Percentiles rank a stretch among this genome's conserved stretches.
phyloP scores from a whole-genome alignment of 805 yeast genomes.

The Nakazawaea anatomiae region DNA sequence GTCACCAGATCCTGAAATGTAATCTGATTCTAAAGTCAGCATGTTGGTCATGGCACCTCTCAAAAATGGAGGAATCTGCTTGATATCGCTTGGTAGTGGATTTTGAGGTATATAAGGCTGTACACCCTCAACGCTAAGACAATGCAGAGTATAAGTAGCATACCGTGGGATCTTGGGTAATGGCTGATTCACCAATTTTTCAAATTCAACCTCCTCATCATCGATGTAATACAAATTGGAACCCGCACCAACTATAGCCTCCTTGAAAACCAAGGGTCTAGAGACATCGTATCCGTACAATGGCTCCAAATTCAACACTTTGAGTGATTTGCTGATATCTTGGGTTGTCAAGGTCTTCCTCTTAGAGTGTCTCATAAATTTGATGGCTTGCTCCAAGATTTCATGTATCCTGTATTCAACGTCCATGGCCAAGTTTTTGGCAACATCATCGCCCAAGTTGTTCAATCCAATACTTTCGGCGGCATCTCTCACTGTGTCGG shows the following conservation, averaged over 20 bases:
- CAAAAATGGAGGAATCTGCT: conserved; percentile 65
- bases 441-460: conserved; percentile 81
- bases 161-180: conserved; percentile 92
- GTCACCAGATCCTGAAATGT: conserved; percentile 19
- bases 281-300: conserved; percentile 78
- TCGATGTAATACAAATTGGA: conserved; percentile 90
- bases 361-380: conserved; percentile 93
- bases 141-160: conserved; percentile 89
- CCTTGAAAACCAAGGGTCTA: conserved; percentile 72
- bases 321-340: conserved; percentile 78
- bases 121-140: conserved; percentile 98
- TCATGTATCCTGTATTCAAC: conserved; percentile 97
- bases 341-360: conserved; percentile 73
- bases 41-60: conserved; percentile 77
- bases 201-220: conserved; percentile 90
- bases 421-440: conserved; percentile 95
- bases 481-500: conserved; percentile 93
- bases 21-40: conserved; percentile 47
- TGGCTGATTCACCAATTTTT: conserved; percentile 87
- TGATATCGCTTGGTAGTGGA: conserved; percentile 78
- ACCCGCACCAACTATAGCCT: conserved; percentile 86
- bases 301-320: conserved; percentile 88
- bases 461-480: conserved; percentile 85
- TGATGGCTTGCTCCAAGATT: conserved; percentile 89
- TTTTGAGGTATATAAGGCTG: conserved; percentile 98